Conservation (phyloP, 169 alveolate genomes). For the Plasmodium knowlesi region DNA sequence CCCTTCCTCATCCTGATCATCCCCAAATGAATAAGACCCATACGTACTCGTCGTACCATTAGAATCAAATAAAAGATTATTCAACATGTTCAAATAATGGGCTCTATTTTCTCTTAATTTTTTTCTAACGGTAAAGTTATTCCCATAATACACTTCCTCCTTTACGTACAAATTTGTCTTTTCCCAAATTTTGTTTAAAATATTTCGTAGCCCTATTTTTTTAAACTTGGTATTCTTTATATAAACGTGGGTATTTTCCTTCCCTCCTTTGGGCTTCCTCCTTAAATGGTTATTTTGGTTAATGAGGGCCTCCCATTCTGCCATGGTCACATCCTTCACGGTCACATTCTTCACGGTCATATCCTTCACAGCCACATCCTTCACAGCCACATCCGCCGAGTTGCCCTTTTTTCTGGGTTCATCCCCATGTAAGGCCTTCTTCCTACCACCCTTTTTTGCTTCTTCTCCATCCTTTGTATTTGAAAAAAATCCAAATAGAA, state of each 20-base stretch:
- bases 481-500: conserved; percentile 38
- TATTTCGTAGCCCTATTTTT: conserved; percentile 20
- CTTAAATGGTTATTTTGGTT: neutral
- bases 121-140: conserved; percentile 25
- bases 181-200: conserved; percentile 62
- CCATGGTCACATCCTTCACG: neutral
- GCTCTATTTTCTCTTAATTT: neutral
- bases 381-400: neutral
- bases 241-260: conserved; percentile 1
- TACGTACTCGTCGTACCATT: conserved; percentile 2
- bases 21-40: conserved; percentile 8
- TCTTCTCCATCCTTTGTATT: neutral
- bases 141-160: conserved; percentile 41
- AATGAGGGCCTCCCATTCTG: neutral
- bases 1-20: conserved; percentile 16
- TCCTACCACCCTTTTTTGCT: neutral
- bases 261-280: neutral
- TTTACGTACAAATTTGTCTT: conserved; percentile 55
- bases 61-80: conserved; percentile 10
- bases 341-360: neutral
- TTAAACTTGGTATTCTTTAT: conserved; percentile 26
- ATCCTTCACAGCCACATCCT: no score
- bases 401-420: neutral
- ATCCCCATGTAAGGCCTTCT: neutral
- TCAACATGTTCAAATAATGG: conserved; percentile 2